Evolutionary conservation across 2,329 filamentous ascomycete genomes (phyloP), one percentile per base, ranked within the genome.

Genomic region (Ambrosiella xylebori): DNA sequence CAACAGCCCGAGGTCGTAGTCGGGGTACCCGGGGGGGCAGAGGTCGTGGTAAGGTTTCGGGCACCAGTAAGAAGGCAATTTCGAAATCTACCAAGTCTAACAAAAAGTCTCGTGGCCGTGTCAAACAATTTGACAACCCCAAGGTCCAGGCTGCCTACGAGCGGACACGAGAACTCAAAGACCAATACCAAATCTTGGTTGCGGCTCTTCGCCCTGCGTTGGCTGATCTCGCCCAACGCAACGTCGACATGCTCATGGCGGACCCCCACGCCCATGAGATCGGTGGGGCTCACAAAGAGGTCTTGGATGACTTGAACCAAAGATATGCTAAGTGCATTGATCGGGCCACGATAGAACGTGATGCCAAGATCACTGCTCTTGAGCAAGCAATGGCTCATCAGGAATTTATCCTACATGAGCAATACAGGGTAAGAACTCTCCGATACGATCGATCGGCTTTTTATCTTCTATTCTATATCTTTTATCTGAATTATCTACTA

Each of bases 91-190:
- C 35, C 35, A 58, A 53, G 59, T 17, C 39, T 40, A 51, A 53
- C 54, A 58, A 50, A 38, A 74, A 60, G 51, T 53, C 51, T n/a
- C 73, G 75, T 62, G 75, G 75, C 61, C 75, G 77, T 59, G 74
- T 76, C 67, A 81, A 81, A 69, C 74, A 74, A 64, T 80, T 79
- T 64, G 70, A 73, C 61, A 74, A 77, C 62, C 69, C 73, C 61
- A 74, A 73, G 62, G 74, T 76, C 57, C 79, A 81, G 66, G 78
- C 77, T 55, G 74, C 75, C 59, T 77, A 79, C 63, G 78, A 81
- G 66, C 80, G 84, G 57, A 79, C 83, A 66, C 75, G 83, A 63
- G 77, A 84, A 63, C 73, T 87, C 64, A 84, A 84, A 67, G 79
- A 80, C 58, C 74, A 74, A 27, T 87, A 80, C 68, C 75, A 79